phyloP scores from a whole-genome alignment of 768 basidiomycete species.

The Tulasnella sp. region DNA sequence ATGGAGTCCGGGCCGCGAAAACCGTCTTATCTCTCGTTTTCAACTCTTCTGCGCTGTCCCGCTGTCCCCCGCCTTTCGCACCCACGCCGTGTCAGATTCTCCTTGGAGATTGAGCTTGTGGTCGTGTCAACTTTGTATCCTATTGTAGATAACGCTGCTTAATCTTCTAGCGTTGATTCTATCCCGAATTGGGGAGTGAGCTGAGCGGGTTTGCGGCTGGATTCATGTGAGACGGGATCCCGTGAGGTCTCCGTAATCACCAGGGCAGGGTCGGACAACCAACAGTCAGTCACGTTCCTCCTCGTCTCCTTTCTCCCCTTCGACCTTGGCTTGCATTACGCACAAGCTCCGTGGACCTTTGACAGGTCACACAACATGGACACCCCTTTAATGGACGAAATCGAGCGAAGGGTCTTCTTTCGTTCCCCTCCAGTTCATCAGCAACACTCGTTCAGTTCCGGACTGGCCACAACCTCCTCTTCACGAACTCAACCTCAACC shows the following conservation, averaged over 20 bases:
- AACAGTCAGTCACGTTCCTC: neutral
- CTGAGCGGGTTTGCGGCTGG: neutral
- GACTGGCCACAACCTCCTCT: neutral
- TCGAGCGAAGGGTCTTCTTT: neutral
- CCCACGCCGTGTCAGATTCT: neutral
- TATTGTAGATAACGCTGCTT: neutral
- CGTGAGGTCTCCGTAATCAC: neutral
- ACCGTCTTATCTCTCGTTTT: neutral
- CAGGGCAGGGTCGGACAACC: neutral
- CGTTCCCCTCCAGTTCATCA: neutral
- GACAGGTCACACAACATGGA: neutral
- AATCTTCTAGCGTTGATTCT: neutral
- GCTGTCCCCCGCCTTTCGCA: neutral
- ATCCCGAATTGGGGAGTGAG: neutral
- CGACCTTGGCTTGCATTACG: neutral
- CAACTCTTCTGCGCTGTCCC: neutral
- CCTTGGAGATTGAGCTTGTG: neutral
- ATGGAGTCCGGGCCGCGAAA: neutral
- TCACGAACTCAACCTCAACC: neutral
- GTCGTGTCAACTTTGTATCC: neutral
- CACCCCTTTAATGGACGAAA: constrained; percentile 1
- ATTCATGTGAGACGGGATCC: neutral
- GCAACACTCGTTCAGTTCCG: neutral
- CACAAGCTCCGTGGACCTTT: neutral
- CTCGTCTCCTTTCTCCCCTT: neutral